Evolutionary conservation across 345 rosid species (phyloP).

Genomic region (Lenwebbia sp.): DNA sequence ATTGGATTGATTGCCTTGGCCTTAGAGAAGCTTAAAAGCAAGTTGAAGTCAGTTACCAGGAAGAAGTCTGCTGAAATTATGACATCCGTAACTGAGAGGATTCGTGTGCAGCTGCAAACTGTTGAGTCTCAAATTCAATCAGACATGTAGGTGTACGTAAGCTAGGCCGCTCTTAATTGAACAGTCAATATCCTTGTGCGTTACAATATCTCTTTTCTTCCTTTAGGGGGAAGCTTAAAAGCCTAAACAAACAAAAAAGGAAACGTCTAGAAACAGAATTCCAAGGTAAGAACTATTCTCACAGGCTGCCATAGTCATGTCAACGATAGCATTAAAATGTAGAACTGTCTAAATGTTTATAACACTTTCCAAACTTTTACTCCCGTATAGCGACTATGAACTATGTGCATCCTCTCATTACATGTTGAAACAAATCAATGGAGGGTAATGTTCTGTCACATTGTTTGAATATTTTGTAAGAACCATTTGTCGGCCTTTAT

Average conservation of each 20-base stretch:
- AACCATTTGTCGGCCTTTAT: not conserved
- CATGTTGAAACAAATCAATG: not conserved
- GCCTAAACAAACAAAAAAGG: slow-evolving; percentile 56
- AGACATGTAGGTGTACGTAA: slow-evolving; percentile 46
- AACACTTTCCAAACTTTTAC: not conserved
- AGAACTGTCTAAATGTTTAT: not conserved
- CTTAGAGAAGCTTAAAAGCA: slow-evolving; percentile 54
- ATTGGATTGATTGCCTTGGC: slow-evolving; percentile 50
- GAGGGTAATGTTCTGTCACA: not conserved
- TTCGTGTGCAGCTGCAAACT: slow-evolving; percentile 47
- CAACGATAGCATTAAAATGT: not conserved
- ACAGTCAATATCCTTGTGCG: not conserved
- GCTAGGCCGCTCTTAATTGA: not conserved
- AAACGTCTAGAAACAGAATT: slow-evolving; percentile 63
- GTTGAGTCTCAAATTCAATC: slow-evolving; percentile 57
- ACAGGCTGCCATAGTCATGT: not conserved
- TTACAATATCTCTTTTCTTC: not conserved
- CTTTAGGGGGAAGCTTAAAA: slow-evolving; percentile 53
- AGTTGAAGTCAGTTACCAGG: slow-evolving; percentile 49
- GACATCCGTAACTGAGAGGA: slow-evolving; percentile 59
- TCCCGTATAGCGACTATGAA: not conserved
- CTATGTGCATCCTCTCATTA: not conserved
- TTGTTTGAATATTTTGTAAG: not conserved
- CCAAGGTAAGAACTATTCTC: slow-evolving; percentile 33
- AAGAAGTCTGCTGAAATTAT: slow-evolving; percentile 72